Evolutionary conservation across 164 flowering plant species (phyloP).

Genomic region (Aristolochia fimbriata): DNA sequence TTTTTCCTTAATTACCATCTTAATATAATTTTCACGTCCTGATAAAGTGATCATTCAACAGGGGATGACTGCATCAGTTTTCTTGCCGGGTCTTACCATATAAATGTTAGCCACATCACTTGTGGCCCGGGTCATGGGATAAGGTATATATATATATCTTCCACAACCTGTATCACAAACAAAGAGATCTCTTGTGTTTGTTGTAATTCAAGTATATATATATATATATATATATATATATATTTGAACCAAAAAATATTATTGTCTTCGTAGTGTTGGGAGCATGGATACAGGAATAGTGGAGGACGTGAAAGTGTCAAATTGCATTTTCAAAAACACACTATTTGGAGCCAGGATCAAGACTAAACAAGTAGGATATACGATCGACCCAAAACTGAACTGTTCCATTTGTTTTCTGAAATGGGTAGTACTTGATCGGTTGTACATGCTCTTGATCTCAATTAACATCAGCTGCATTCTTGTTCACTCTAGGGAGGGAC

Average conservation of each 20-base stretch:
- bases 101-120: constrained; percentile 8
- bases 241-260: too few relatives aligned
- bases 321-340: constrained; percentile 25
- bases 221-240: too few relatives aligned
- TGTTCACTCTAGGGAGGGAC: not conserved
- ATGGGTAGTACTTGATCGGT: too few relatives aligned
- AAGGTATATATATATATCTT: constrained; percentile 22
- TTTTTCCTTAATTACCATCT: too few relatives aligned
- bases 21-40: too few relatives aligned
- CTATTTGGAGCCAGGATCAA: constrained; percentile 42
- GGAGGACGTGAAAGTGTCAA: constrained; percentile 29
- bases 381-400: constrained; percentile 2
- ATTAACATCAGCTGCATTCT: not conserved
- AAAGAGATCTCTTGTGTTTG: too few relatives aligned
- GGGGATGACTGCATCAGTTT: constrained; percentile 36
- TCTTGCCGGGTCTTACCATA: constrained; percentile 12
- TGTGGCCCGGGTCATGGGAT: constrained; percentile 37
- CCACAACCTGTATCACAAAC: too few relatives aligned
- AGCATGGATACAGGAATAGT: constrained; percentile 37
- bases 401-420: too few relatives aligned
- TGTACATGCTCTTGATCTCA: too few relatives aligned
- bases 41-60: not conserved
- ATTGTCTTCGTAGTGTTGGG: constrained; percentile 30
- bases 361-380: constrained; percentile 18
- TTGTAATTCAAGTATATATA: too few relatives aligned